phyloP scores from a whole-genome alignment of 148 eudicot genomes.

The Agrostemma githago region DNA sequence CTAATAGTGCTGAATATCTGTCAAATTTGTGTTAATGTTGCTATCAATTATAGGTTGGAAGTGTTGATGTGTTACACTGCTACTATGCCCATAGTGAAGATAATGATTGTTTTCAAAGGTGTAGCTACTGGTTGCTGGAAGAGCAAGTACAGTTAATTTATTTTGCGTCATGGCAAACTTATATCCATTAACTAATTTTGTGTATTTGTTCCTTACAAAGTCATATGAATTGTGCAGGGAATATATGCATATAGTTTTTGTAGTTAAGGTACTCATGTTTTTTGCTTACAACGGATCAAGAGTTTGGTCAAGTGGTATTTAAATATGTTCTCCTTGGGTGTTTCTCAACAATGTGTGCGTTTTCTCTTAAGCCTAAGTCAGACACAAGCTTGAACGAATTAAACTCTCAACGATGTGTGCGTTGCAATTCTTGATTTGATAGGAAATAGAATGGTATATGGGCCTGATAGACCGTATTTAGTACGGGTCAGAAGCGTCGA shows the following conservation, averaged over 20 bases:
- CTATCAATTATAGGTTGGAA: constrained; percentile 44
- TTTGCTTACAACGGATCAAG: neutral
- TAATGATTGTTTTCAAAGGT: constrained; percentile 55
- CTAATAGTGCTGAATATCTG: neutral
- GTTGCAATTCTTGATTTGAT: no score
- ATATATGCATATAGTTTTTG: constrained; percentile 53
- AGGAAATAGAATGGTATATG: no score
- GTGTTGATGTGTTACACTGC: constrained; percentile 56
- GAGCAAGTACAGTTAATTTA: constrained; percentile 39
- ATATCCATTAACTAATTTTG: neutral
- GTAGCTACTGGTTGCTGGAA: constrained; percentile 64
- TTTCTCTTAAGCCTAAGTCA: neutral
- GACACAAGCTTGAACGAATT: neutral
- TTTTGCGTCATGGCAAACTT: neutral
- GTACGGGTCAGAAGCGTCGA: no score
- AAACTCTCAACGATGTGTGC: neutral
- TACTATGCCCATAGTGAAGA: constrained; percentile 67
- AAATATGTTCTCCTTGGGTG: neutral
- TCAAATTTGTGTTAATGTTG: neutral
- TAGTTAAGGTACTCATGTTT: constrained; percentile 40
- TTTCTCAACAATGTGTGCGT: neutral
- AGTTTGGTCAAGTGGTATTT: neutral
- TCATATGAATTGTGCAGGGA: constrained; percentile 40
- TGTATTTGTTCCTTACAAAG: constrained; percentile 12
- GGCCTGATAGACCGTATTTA: no score